These are phyloP conservation scores for Elsinoe necatrix DNA, from an alignment of 2,329 filamentous ascomycete genomes.

Conservation along the genomic window DNA sequence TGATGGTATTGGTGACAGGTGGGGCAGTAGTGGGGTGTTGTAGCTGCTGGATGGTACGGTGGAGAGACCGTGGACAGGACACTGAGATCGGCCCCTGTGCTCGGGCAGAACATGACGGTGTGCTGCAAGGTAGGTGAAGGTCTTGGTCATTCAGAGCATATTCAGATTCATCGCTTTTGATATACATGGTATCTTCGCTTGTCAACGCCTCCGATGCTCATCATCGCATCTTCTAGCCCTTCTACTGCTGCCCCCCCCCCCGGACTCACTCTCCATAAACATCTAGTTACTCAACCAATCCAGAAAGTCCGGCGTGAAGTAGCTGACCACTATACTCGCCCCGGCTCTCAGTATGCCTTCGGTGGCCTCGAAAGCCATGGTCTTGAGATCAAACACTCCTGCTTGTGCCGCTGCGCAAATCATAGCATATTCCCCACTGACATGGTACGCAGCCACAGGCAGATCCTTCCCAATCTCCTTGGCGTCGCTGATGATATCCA, in stretches of 20 bases:
- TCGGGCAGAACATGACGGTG: too few relatives aligned
- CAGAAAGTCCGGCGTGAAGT: conserved; percentile 77
- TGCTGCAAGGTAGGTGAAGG: too few relatives aligned
- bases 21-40: too few relatives aligned
- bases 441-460: conserved; percentile 91
- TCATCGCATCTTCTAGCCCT: background rate
- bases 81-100: too few relatives aligned
- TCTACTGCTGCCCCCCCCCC: background rate
- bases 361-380: conserved; percentile 90
- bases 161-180: conserved; percentile 9
- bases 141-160: background rate
- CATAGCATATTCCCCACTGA: conserved; percentile 96
- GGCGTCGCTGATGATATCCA: conserved; percentile 96
- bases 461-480: conserved; percentile 89
- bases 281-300: conserved; percentile 46
- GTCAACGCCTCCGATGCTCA: background rate
- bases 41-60: too few relatives aligned
- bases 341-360: conserved; percentile 90
- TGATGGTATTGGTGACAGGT: too few relatives aligned
- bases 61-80: too few relatives aligned
- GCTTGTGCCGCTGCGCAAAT: conserved; percentile 93
- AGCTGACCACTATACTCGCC: conserved; percentile 85
- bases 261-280: background rate
- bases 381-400: conserved; percentile 88
- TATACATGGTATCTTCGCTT: conserved; percentile 10